Evolutionary conservation across 2,329 filamentous ascomycete species (phyloP).

Genomic region (Paracorniculantispora psalliotae): DNA sequence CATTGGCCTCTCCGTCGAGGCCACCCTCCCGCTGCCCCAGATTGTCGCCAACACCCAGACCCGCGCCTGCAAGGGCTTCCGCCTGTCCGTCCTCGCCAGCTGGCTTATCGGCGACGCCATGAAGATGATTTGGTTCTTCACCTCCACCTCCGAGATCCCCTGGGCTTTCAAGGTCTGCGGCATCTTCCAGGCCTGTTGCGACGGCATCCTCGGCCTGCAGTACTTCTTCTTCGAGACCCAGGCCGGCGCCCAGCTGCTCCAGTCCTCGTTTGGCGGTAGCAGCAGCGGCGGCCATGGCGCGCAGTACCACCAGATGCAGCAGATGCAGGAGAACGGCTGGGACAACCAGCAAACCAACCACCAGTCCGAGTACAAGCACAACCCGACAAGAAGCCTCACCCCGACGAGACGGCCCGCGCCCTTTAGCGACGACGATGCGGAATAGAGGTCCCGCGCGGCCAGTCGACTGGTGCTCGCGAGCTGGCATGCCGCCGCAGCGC

Average conservation of each 20-base stretch:
- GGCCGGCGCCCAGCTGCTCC: slow-evolving; percentile 16
- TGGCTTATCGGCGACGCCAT: slow-evolving; percentile 78
- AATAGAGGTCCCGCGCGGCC: slow-evolving; percentile 18
- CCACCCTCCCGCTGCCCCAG: slow-evolving; percentile 76
- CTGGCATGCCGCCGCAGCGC: slow-evolving; percentile 1
- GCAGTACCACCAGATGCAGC: slow-evolving; percentile 35
- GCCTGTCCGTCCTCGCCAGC: slow-evolving; percentile 67
- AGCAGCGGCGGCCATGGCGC: slow-evolving; percentile 15
- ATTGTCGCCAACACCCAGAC: slow-evolving; percentile 65
- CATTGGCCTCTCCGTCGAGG: slow-evolving; percentile 73
- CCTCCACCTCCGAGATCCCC: slow-evolving; percentile 63
- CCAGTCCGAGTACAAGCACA: slow-evolving; percentile 25
- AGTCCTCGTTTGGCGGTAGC: slow-evolving; percentile 13
- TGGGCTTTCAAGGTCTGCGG: slow-evolving; percentile 78
- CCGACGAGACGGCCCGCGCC: slow-evolving; percentile 36
- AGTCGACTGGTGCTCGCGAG: slow-evolving; percentile 9
- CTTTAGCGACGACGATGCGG: slow-evolving; percentile 29
- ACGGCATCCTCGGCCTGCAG: slow-evolving; percentile 68
- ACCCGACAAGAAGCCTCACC: slow-evolving; percentile 32
- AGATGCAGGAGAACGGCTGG: slow-evolving; percentile 29
- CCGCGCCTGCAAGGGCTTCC: slow-evolving; percentile 71
- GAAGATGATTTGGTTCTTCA: slow-evolving; percentile 87
- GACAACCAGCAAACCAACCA: slow-evolving; percentile 13
- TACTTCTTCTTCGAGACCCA: slow-evolving; percentile 58
- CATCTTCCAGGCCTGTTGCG: slow-evolving; percentile 74